Conservation (phyloP, 2,329 filamentous ascomycete species). For the Westerdykella aurantiaca region DNA sequence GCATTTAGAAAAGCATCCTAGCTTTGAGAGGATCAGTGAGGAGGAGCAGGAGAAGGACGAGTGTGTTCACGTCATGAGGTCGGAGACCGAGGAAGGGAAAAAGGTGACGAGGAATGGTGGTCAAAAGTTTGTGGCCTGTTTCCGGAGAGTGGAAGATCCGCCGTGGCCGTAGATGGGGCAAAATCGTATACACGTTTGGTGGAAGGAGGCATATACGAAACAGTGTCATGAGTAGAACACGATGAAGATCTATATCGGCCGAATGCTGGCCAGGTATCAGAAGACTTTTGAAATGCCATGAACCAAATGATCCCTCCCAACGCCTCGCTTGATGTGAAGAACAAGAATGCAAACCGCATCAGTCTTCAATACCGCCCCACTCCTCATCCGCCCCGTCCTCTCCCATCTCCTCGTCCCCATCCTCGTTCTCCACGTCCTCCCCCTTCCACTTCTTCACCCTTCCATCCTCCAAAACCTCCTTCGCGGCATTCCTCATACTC, state of each 20-base stretch:
- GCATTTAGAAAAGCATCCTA: constrained; percentile 71
- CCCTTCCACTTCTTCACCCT: constrained; percentile 60
- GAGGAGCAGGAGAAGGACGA: constrained; percentile 63
- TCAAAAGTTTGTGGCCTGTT: constrained; percentile 85
- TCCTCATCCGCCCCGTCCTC: constrained; percentile 47
- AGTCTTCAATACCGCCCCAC: constrained; percentile 67
- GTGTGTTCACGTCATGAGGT: constrained; percentile 68
- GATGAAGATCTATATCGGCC: constrained; percentile 1
- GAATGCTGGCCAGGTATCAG: constrained; percentile 3
- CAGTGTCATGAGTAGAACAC: not conserved
- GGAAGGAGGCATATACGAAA: not conserved
- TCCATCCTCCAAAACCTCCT: constrained; percentile 67
- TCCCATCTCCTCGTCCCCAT: constrained; percentile 36
- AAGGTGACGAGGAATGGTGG: constrained; percentile 91
- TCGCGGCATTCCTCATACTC: constrained; percentile 62
- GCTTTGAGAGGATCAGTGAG: constrained; percentile 69
- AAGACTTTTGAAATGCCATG: constrained; percentile 2
- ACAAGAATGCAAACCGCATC: constrained; percentile 14
- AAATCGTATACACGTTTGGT: not conserved
- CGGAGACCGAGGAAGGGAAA: constrained; percentile 93
- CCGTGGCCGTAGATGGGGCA: constrained; percentile 52
- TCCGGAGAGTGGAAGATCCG: constrained; percentile 73
- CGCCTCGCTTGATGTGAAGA: constrained; percentile 22
- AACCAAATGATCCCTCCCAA: constrained; percentile 7
- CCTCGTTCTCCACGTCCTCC: constrained; percentile 33